Evolutionary conservation across 2,329 filamentous ascomycete genomes (phyloP), one percentile per base, ranked within the genome.

Genomic region (Talaromyces atroroseus): DNA sequence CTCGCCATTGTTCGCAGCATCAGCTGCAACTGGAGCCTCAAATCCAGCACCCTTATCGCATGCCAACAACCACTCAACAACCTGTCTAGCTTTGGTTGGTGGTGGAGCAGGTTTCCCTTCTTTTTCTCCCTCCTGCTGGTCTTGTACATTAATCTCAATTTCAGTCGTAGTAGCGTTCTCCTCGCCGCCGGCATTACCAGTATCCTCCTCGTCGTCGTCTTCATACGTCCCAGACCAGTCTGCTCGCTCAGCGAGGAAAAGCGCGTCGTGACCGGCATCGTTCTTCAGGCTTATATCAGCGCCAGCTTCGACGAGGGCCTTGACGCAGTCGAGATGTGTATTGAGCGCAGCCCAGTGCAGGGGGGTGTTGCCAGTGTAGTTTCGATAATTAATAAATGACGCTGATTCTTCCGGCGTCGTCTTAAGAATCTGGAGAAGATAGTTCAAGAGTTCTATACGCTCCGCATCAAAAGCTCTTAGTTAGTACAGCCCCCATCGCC

Each of bases 261-360:
- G 77, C 2, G 88, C 84, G 64, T 92, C 87, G 65, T 95, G 89
- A 26, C 95, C 91, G 49, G 88, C 88, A 67, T 86, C 83, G 69
- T 97, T 97, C 66, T 86, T 86, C 32, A 90, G 76, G 11, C 85
- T 85, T 4, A 91, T 85, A 58, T 90, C 87, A 1, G 91, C 91
- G 2, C 90, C 91, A 2, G 84, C 78, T 46, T 85, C 84, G 1
- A 96, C 79, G 12, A 99, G 80, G 0, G 85, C 74, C 76, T 92
- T 89, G 6, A 96, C 90, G 3, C 85, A 83, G 5, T 86, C 82
- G 2, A 97, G 76, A 66, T 96, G 92, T 1, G 92, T 92, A 54
- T 95, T 94, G 55, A 96, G 77, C 0, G 90, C 89, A 0, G 92
- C 92, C 92, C 92, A 97, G 75, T 99, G 94, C 57, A 99, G 78